Evolutionary conservation across 2,329 filamentous ascomycete species (phyloP).

Genomic region (Passalora sequoiae): DNA sequence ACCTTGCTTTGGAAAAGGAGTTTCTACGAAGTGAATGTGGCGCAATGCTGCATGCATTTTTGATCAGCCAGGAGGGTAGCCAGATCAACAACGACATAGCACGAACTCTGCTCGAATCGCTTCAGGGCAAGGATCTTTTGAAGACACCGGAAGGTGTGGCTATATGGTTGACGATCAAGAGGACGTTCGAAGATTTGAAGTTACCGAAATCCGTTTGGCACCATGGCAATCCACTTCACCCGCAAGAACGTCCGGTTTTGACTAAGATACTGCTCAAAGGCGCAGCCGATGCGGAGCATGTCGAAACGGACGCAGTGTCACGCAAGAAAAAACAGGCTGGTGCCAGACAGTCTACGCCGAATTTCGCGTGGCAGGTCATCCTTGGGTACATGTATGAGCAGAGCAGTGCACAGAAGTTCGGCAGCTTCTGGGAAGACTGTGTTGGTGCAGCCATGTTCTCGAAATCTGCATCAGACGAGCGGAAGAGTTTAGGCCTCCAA

Average conservation of each 20-base stretch:
- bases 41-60: slow-evolving; percentile 69
- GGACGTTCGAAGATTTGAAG: slow-evolving; percentile 58
- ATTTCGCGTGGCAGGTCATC: slow-evolving; percentile 83
- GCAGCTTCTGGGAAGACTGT: slow-evolving; percentile 77
- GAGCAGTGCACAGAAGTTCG: slow-evolving; percentile 48
- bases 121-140: slow-evolving; percentile 53
- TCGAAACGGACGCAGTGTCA: slow-evolving; percentile 15
- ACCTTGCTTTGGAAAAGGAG: slow-evolving; percentile 72
- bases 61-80: slow-evolving; percentile 36
- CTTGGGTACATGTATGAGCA: slow-evolving; percentile 44
- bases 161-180: slow-evolving; percentile 71
- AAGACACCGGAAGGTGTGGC: slow-evolving; percentile 85
- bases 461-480: slow-evolving; percentile 72
- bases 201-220: slow-evolving; percentile 69
- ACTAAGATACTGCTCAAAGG: slow-evolving; percentile 77
- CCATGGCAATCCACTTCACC: slow-evolving; percentile 64
- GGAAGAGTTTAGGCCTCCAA: slow-evolving; percentile 88
- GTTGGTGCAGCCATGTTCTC: slow-evolving; percentile 86
- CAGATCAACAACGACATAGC: slow-evolving; percentile 15
- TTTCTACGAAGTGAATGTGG: slow-evolving; percentile 89
- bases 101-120: slow-evolving; percentile 24
- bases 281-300: slow-evolving; percentile 44
- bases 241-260: slow-evolving; percentile 62
- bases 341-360: slow-evolving; percentile 64
- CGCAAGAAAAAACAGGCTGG: slow-evolving; percentile 55